Percentiles rank a stretch among this genome's conserved stretches.
phyloP scores from a whole-genome alignment of 2,329 filamentous ascomycete species.

The Drechmeria coniospora region DNA sequence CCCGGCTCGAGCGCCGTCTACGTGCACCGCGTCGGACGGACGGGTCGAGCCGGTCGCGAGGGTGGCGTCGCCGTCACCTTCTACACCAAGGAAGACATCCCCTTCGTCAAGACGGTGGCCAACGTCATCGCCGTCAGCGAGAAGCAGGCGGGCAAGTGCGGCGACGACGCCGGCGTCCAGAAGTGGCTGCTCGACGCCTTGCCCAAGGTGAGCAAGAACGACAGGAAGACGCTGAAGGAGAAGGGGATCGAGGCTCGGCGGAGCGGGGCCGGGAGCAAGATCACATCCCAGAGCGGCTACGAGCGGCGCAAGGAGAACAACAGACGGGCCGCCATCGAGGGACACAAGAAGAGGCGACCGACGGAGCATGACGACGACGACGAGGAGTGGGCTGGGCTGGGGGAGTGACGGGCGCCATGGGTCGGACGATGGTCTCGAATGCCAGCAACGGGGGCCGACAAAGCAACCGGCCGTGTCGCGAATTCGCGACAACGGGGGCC shows the following conservation, averaged over 20 bases:
- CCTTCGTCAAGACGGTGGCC: conserved; percentile 75
- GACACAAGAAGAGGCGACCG: no score
- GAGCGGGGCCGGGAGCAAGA: conserved; percentile 37
- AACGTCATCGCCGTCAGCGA: conserved; percentile 82
- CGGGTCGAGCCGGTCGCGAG: conserved; percentile 71
- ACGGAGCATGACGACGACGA: conserved; percentile 19
- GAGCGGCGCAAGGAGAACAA: conserved; percentile 56
- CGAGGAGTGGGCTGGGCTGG: conserved; percentile 32
- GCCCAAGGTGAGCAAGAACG: conserved; percentile 68
- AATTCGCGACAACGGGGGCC: no score
- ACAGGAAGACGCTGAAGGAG: conserved; percentile 68
- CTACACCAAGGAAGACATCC: conserved; percentile 90
- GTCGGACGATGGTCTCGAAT: neutral
- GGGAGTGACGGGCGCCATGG: conserved; percentile 15
- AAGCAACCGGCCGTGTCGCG: no score
- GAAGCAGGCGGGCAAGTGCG: conserved; percentile 43
- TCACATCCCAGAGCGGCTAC: conserved; percentile 71
- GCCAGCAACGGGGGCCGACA: no score
- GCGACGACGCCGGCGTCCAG: conserved; percentile 46
- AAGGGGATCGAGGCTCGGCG: conserved; percentile 62
- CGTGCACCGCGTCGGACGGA: conserved; percentile 84
- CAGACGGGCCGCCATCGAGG: conserved; percentile 43
- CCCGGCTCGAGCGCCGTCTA: conserved; percentile 82
- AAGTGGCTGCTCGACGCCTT: conserved; percentile 82
- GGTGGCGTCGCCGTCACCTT: conserved; percentile 86